Base-by-base conservation (phyloP, 805 yeast genomes). In the Pichia heedii region DNA sequence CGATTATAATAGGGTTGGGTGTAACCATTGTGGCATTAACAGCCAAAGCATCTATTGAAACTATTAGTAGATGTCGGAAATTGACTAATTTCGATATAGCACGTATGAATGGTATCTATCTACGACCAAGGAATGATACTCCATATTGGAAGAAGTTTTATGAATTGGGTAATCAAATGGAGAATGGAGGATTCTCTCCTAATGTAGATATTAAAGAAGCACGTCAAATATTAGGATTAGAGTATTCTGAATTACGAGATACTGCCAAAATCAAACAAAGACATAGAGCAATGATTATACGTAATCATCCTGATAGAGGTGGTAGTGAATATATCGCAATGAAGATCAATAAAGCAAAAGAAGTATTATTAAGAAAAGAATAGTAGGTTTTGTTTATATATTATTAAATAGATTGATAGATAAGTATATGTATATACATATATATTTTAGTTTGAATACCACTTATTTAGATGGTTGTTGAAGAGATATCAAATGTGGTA, bases 241-340 rank as follows among this genome's bases (percentile, higher is more conserved):
- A 69, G 32, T 74, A 76, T 3, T 22, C 22, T 3, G 43, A 38
- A 15, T 18, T 16, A 7, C 27, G 38, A 19, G 63, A 73, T 20
- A 83, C 76, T 44, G 74, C 82, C 40, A 62, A 77, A 41, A 67
- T 90, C 51, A 81, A 81, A 61, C 79, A 75, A 47, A 77, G 79
- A 45, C 95, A 87, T 58, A 71, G 95, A 55, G 67, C 66, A 47
- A 71, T 82, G 57, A 87, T 86, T 95, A 67, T 86, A 63, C 66
- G 76, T 12, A 86, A 86, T 60, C 96, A 86, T 58, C 95, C 96
- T 1, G 96, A 86, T 61, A 77, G 82, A 53, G 95, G 95, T 3
- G 96, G 96, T 2, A 81, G 89, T 37, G 78, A 86, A 18, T 83
- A 73, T 51, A 54, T 86, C 49, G 93, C 95, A 22, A 79, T 85